Percentiles rank a stretch among this genome's conserved stretches.
These are phyloP conservation scores for Colletotrichum brevisporum DNA, from an alignment of 2,329 filamentous ascomycete species.

Conservation along the genomic window DNA sequence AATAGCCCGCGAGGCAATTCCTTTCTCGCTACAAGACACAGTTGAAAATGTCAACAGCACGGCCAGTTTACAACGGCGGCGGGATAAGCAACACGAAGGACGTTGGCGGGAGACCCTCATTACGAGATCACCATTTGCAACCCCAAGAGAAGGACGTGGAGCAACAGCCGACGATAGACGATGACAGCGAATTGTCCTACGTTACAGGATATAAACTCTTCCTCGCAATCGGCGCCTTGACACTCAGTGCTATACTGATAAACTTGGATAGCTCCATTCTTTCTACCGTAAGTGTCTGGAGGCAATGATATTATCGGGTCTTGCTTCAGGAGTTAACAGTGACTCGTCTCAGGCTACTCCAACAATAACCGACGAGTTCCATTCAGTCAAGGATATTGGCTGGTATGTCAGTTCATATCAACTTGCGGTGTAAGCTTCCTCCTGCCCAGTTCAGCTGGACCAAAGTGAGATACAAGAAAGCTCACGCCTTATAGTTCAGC, in stretches of 20 bases:
- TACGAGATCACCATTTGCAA: no score
- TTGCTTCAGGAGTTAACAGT: constrained; percentile 1
- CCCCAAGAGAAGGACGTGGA: neutral
- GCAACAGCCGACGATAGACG: no score
- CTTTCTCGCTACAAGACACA: no score
- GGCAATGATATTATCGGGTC: neutral
- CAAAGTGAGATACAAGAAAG: neutral
- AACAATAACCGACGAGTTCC: constrained; percentile 63
- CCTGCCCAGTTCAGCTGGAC: no score
- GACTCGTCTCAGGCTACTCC: constrained; percentile 57
- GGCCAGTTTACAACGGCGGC: no score
- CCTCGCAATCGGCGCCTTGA: constrained; percentile 13
- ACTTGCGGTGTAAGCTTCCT: constrained; percentile 56
- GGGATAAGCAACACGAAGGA: no score
- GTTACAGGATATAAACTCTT: constrained; percentile 15
- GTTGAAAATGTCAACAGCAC: no score
- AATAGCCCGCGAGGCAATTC: no score
- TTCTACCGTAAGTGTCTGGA: constrained; percentile 2
- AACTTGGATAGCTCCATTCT: constrained; percentile 15
- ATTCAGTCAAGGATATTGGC: constrained; percentile 65
- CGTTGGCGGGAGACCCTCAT: no score
- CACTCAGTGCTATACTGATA: constrained; percentile 9
- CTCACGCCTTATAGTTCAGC: constrained; percentile 54
- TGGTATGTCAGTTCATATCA: constrained; percentile 69
- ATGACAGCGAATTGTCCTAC: neutral